phyloP scores from a whole-genome alignment of 768 basidiomycete species.

The Calocera viscosa region DNA sequence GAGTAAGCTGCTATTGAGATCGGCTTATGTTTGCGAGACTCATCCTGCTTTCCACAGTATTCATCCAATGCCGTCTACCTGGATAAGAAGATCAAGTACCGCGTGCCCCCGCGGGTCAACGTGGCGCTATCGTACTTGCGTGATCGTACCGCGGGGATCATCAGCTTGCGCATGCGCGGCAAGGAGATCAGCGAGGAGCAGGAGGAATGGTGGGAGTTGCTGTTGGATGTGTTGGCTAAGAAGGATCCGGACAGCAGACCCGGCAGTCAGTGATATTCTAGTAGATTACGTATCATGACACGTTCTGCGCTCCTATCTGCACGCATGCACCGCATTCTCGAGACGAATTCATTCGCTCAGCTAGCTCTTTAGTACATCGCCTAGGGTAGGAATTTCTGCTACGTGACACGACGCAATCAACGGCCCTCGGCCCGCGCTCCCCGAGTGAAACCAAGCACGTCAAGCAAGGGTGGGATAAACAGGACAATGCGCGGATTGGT shows the following conservation, averaged over 20 bases:
- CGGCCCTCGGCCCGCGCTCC: not conserved
- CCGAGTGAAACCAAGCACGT: not conserved
- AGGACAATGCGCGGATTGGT: not conserved
- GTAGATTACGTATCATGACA: not conserved
- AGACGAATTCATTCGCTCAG: not conserved
- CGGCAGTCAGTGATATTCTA: not conserved
- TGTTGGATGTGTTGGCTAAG: slow-evolving; percentile 44
- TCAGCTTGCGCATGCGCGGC: slow-evolving; percentile 47
- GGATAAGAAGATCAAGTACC: slow-evolving; percentile 76
- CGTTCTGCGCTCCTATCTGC: not conserved
- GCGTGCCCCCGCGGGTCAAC: slow-evolving; percentile 53
- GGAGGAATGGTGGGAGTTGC: slow-evolving; percentile 59
- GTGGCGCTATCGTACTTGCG: slow-evolving; percentile 74
- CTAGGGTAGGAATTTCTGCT: slow-evolving; percentile 1
- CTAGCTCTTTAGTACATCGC: slow-evolving; percentile 4
- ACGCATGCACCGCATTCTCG: not conserved
- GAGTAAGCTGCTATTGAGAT: slow-evolving; percentile 34
- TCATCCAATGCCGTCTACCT: slow-evolving; percentile 56
- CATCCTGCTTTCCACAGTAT: slow-evolving; percentile 36
- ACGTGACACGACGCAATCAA: not conserved
- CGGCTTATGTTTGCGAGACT: not conserved
- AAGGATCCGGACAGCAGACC: not conserved
- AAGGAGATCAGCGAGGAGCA: slow-evolving; percentile 49
- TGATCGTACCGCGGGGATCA: slow-evolving; percentile 41
- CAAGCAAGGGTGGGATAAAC: not conserved